Evolutionary conservation across 2,329 filamentous ascomycete genomes (phyloP).

Genomic region (Penicillium olsonii): DNA sequence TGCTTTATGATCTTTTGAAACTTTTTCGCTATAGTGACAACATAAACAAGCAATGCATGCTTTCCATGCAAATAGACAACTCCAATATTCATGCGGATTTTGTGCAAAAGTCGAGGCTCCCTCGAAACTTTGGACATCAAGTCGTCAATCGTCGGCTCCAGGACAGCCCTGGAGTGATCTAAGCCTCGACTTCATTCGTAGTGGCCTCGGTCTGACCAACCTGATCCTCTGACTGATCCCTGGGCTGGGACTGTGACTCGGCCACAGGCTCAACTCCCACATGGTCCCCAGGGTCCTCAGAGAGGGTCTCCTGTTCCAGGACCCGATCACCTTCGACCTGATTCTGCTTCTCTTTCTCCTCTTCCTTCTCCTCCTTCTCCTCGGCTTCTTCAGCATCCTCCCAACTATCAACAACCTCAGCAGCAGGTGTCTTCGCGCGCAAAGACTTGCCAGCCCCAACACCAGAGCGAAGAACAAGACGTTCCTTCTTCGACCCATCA

Average conservation of each 20-base stretch:
- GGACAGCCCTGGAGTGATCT: neutral
- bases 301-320: constrained; percentile 15
- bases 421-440: constrained; percentile 23
- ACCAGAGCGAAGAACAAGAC: constrained; percentile 37
- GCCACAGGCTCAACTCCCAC: neutral
- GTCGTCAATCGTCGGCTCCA: constrained; percentile 6
- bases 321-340: constrained; percentile 21
- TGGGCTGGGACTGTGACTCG: neutral
- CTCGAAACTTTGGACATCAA: constrained; percentile 2
- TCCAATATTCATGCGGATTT: neutral
- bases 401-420: constrained; percentile 48
- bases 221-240: neutral
- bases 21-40: neutral
- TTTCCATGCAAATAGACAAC: neutral
- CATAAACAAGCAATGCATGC: neutral
- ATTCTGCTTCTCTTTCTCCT: constrained; percentile 46
- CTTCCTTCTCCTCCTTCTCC: constrained; percentile 38
- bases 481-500: constrained; percentile 33
- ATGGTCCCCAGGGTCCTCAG: neutral
- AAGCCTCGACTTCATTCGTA: neutral
- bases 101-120: neutral
- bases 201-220: neutral
- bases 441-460: constrained; percentile 35
- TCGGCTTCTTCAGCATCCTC: constrained; percentile 48
- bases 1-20: neutral